Base-by-base conservation (phyloP, 2,329 filamentous ascomycete genomes). In the Akanthomyces uredinophilus region DNA sequence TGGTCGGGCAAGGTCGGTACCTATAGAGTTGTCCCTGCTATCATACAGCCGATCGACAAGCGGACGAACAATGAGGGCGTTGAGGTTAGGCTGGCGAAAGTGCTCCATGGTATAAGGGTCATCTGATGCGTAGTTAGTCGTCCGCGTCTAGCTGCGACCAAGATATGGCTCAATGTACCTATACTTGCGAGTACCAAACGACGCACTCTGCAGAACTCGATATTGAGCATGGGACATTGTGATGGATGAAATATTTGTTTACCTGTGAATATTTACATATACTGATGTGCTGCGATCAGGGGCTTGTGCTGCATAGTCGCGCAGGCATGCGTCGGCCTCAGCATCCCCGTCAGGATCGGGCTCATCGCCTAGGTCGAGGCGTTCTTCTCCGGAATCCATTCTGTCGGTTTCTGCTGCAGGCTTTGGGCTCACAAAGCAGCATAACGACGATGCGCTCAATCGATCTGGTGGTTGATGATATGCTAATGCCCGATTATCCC, bases 21-120 rank as follows among this genome's bases (percentile, higher is more conserved):
- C 78, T 55, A 86, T 78, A 0, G 85, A 87, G 32, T 86, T 79
- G 73, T 89, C 86, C 37, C 84, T 77, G 29, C 81, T 77, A 62
- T 85, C 81, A 69, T 87, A 89, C 0, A 88, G 77, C 41, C 83
- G 80, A 65, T 88, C 84, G 13, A 89, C 85, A 14, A 89, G 74
- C 2, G 87, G 86, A 51, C 86, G 80, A 5, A 89, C 83, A 50
- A 89, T 79, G 13, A 84, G 74, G 37, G 81, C 78, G 68, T 88
- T 88, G 78, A 89, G 85, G 22, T 85, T 80, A 4, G 86, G 86
- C 63, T 84, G 83, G 67, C 82, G 81, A n/a, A 89, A 75, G 70
- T 89, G 85, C 44, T 88, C 84, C 57, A 83, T 65, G 0, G 73
- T 74, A 63, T 73, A 75, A 1, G 70, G 70, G 41, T 75, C 73